A percentile compares a stretch with the other conserved stretches of the same genome.
phyloP scores from a whole-genome alignment of 495 filamentous ascomycete genomes.

The Aspergillus hancockii region DNA sequence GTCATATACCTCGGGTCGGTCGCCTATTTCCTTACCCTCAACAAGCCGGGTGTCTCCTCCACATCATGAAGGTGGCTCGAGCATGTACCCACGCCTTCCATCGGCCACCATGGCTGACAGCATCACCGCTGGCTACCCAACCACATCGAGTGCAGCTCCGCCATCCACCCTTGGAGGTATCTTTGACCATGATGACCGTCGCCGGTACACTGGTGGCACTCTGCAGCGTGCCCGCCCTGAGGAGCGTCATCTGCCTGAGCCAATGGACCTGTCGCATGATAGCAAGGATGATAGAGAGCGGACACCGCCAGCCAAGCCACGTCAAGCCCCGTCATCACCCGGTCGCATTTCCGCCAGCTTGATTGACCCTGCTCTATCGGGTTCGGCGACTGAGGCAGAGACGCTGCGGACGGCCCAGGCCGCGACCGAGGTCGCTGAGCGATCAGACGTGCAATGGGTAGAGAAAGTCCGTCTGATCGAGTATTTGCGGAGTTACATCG shows the following conservation, averaged over 20 bases:
- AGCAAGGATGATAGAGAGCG: conserved; percentile 45
- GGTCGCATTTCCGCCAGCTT: conserved; percentile 48
- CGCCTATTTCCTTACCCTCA: conserved; percentile 66
- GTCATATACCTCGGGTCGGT: conserved; percentile 84
- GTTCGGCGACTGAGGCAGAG: conserved; percentile 40
- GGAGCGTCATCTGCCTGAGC: conserved; percentile 35
- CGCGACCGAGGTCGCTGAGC: conserved; percentile 48
- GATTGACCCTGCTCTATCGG: conserved; percentile 56
- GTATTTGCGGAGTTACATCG: conserved; percentile 67
- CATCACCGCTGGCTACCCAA: conserved; percentile 56
- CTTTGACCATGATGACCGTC: conserved; percentile 78
- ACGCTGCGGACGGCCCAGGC: conserved; percentile 46
- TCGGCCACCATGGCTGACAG: conserved; percentile 63
- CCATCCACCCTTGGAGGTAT: conserved; percentile 77
- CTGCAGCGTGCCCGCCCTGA: conserved; percentile 70
- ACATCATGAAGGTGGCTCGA: conserved; percentile 60
- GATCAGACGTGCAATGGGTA: conserved; percentile 75
- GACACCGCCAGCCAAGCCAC: conserved; percentile 44
- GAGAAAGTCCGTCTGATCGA: conserved; percentile 82
- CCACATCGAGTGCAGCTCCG: conserved; percentile 66
- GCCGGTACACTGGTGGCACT: conserved; percentile 83
- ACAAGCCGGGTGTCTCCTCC: conserved; percentile 64
- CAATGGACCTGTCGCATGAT: conserved; percentile 61
- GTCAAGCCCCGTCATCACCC: conserved; percentile 42
- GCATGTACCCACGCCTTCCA: conserved; percentile 84